These are phyloP conservation scores for Baorangia bicolor DNA, from an alignment of 768 basidiomycete genomes.

Conservation along the genomic window DNA sequence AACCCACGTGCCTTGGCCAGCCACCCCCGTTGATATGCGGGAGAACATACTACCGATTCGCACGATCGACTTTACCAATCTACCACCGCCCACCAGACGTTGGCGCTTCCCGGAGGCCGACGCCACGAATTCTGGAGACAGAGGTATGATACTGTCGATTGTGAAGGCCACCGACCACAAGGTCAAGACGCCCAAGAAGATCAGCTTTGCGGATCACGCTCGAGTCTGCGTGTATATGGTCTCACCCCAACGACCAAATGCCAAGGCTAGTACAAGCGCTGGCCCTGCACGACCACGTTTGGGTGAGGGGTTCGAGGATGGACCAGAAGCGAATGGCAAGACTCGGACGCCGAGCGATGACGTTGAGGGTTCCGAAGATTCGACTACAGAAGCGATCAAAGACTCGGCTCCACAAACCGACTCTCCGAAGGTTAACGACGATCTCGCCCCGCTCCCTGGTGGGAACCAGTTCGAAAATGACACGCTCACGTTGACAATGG, in stretches of 20 bases:
- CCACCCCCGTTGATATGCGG: background rate
- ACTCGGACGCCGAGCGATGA: background rate
- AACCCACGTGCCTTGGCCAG: background rate
- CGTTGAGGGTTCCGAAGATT: background rate
- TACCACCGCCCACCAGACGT: conserved; percentile 11
- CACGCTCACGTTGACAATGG: conserved; percentile 17
- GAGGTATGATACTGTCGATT: background rate
- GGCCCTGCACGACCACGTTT: background rate
- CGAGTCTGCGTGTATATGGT: conserved; percentile 18
- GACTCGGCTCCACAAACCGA: background rate
- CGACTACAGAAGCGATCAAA: background rate
- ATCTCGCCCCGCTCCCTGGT: background rate
- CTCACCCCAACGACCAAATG: conserved; percentile 9
- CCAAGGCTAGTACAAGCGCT: background rate
- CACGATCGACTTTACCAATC: conserved; percentile 31
- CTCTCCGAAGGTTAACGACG: background rate
- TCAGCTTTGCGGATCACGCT: conserved; percentile 25
- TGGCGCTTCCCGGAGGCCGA: conserved; percentile 6
- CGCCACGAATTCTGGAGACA: background rate
- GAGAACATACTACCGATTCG: conserved; percentile 7
- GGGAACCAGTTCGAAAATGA: conserved; percentile 3
- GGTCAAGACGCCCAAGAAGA: conserved; percentile 26
- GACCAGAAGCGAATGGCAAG: background rate
- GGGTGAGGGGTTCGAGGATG: background rate
- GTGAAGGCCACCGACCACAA: conserved; percentile 8